Conservation (phyloP, 768 basidiomycete species). For the Gloeostereum incarnatum region DNA sequence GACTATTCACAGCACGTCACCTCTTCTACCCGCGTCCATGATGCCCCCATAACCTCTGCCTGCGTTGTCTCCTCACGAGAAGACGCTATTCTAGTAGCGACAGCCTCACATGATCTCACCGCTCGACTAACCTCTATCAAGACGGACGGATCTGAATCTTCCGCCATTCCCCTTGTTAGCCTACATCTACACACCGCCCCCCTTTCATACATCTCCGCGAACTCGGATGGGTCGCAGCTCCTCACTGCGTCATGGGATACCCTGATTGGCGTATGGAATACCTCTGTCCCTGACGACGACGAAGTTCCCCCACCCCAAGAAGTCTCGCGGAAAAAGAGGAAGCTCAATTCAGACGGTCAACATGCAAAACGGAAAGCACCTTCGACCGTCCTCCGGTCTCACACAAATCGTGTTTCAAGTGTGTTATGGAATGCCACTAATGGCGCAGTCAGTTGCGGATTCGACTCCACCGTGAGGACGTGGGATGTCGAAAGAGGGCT, state of each 20-base stretch:
- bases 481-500: conserved; percentile 84
- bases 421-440: conserved; percentile 39
- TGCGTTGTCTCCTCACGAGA: conserved; percentile 34
- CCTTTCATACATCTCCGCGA: conserved; percentile 60
- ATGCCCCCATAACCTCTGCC: conserved; percentile 60
- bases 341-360: conserved; percentile 35
- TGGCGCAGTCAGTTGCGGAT: conserved; percentile 68
- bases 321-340: conserved; percentile 53
- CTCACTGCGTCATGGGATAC: conserved; percentile 86
- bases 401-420: conserved; percentile 74
- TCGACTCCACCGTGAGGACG: conserved; percentile 80
- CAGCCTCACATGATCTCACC: conserved; percentile 73
- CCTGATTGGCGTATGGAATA: conserved; percentile 77
- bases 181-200: conserved; percentile 80
- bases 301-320: conserved; percentile 39
- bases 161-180: conserved; percentile 51
- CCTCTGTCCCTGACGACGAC: conserved; percentile 47
- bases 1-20: conserved; percentile 56
- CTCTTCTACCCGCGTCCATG: conserved; percentile 41
- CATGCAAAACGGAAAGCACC: conserved; percentile 54
- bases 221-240: conserved; percentile 47
- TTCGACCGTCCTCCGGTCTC: conserved; percentile 65
- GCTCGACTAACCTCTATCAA: conserved; percentile 60
- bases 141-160: conserved; percentile 11
- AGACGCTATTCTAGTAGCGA: conserved; percentile 36